Conservation (phyloP, 2,329 filamentous ascomycete species). For the Lasiodiplodia hormozganensis region DNA sequence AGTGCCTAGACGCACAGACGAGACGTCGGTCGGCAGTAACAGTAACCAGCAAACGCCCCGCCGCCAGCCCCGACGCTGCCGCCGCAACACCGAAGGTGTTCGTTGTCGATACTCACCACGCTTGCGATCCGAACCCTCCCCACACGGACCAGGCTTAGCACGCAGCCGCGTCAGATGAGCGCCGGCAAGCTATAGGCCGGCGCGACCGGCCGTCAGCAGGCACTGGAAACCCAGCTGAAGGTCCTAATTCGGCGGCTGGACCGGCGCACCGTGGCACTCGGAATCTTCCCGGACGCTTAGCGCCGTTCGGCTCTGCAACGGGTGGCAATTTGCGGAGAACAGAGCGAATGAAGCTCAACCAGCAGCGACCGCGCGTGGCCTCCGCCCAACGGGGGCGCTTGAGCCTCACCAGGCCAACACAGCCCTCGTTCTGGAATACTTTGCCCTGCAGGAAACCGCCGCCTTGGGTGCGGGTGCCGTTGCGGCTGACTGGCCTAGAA, state of each 20-base stretch:
- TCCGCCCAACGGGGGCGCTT: neutral
- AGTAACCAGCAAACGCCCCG: neutral
- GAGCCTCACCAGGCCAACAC: constrained; percentile 9
- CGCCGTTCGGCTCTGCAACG: constrained; percentile 1
- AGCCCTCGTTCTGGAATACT: constrained; percentile 19
- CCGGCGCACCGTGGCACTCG: constrained; percentile 9
- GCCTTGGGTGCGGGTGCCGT: constrained; percentile 11
- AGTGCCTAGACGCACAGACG: neutral
- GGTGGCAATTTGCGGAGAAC: constrained; percentile 11
- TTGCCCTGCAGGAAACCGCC: neutral
- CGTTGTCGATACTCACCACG: neutral
- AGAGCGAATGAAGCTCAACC: neutral
- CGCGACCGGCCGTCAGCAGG: neutral
- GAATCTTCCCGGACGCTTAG: neutral
- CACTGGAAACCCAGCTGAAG: neutral
- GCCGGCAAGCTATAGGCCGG: neutral
- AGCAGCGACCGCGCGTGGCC: constrained; percentile 1
- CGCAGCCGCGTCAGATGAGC: neutral
- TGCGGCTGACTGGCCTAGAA: constrained; percentile 6
- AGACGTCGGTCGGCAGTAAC: neutral
- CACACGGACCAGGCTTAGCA: neutral
- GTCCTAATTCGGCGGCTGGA: neutral
- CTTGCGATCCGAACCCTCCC: neutral
- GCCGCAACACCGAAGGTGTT: neutral
- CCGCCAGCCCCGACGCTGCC: neutral